These are phyloP conservation scores for Cladobotryum mycophilum DNA, from an alignment of 2,329 filamentous ascomycete genomes.

Conservation along the genomic window DNA sequence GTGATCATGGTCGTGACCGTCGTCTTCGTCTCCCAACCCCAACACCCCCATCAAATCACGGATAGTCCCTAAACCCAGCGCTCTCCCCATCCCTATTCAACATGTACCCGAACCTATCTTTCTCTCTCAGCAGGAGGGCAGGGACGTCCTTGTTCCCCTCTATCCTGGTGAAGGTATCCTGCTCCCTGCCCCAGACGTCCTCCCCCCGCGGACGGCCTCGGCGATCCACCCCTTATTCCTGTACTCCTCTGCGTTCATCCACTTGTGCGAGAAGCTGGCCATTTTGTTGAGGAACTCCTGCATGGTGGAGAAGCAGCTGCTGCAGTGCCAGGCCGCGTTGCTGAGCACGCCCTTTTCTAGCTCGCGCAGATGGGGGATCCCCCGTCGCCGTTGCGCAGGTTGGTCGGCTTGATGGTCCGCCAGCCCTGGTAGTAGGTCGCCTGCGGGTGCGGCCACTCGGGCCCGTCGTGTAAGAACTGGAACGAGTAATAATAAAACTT, in stretches of 20 bases:
- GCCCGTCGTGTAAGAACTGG: slow-evolving; percentile 39
- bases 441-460: slow-evolving; percentile 51
- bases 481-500: slow-evolving; percentile 54
- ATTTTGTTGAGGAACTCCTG: slow-evolving; percentile 51
- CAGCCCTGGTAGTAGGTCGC: slow-evolving; percentile 45
- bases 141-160: slow-evolving; percentile 49
- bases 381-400: slow-evolving; percentile 45
- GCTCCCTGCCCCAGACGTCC: slow-evolving; percentile 48
- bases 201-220: slow-evolving; percentile 41
- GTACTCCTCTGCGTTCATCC: slow-evolving; percentile 45
- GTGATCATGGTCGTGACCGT: too few species aligned
- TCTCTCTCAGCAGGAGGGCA: slow-evolving; percentile 34
- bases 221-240: slow-evolving; percentile 43
- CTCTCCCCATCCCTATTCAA: slow-evolving; percentile 38
- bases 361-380: slow-evolving; percentile 32
- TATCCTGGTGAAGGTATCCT: slow-evolving; percentile 42
- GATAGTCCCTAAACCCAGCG: slow-evolving; percentile 44
- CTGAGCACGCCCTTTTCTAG: slow-evolving; percentile 39
- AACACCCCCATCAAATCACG: slow-evolving; percentile 14
- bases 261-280: slow-evolving; percentile 48
- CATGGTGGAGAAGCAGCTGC: slow-evolving; percentile 52
- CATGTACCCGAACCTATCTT: slow-evolving; percentile 39
- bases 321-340: slow-evolving; percentile 57
- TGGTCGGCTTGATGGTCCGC: slow-evolving; percentile 46
- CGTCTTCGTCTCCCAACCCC: too few species aligned